Conservation (phyloP, 768 basidiomycete species). For the Strobilomyces dryophilus region DNA sequence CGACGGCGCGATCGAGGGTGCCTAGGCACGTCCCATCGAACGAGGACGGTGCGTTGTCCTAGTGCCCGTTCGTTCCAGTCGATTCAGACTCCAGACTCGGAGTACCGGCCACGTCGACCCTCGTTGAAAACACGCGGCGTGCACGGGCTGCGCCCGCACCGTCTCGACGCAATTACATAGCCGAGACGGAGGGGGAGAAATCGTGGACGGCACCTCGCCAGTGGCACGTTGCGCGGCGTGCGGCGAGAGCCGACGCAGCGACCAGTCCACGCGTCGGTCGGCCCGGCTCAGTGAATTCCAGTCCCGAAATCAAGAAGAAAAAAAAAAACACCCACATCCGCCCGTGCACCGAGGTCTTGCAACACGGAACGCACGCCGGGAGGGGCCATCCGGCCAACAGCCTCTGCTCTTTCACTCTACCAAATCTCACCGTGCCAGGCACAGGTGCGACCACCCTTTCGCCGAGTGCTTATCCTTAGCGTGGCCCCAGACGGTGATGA, state of each 20-base stretch:
- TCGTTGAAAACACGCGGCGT: conserved; percentile 26
- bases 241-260: neutral
- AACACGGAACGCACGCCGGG: conserved; percentile 9
- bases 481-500: conserved; percentile 1
- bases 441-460: conserved; percentile 6
- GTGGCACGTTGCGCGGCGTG: neutral
- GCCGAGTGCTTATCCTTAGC: neutral
- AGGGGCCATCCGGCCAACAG: neutral
- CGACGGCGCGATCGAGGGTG: conserved; percentile 5
- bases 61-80: too few relatives aligned
- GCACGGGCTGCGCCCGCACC: conserved; percentile 11
- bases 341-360: neutral
- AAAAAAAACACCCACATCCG: neutral
- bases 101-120: conserved; percentile 6
- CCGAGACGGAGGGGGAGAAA: neutral
- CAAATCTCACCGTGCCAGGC: neutral
- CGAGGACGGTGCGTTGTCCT: neutral
- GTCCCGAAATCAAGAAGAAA: neutral
- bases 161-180: neutral
- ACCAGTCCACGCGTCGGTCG: neutral
- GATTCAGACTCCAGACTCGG: neutral
- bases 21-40: neutral
- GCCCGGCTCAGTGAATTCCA: neutral
- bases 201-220: neutral
- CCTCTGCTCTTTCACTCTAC: neutral